Conservation (phyloP, 495 filamentous ascomycete species). For the Pseudotulostoma volvatum region DNA sequence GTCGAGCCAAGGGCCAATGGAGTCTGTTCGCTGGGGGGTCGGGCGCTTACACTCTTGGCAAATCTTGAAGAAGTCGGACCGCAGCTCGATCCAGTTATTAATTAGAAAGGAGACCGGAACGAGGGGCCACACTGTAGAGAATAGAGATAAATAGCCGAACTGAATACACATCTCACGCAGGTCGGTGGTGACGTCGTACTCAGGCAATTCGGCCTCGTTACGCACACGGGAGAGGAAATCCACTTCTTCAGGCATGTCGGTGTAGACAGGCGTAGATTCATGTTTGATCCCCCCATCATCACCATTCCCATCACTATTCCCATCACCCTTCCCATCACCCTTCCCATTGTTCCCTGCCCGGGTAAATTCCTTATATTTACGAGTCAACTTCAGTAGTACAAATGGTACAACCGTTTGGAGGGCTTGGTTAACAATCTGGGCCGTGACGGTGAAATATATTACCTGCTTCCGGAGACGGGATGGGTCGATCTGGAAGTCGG, state of each 20-base stretch:
- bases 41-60: slow-evolving; percentile 78
- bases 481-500: slow-evolving; percentile 68
- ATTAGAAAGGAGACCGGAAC: slow-evolving; percentile 76
- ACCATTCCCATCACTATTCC: slow-evolving; percentile 11
- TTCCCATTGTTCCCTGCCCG: neutral
- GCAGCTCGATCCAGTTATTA: slow-evolving; percentile 94
- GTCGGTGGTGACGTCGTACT: slow-evolving; percentile 79
- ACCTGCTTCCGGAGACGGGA: slow-evolving; percentile 76
- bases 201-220: slow-evolving; percentile 66
- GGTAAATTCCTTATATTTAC: slow-evolving; percentile 49
- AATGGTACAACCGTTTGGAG: slow-evolving; percentile 80
- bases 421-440: slow-evolving; percentile 75
- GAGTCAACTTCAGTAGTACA: slow-evolving; percentile 55
- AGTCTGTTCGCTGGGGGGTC: slow-evolving; percentile 72
- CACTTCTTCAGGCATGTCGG: slow-evolving; percentile 53
- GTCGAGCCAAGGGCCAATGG: slow-evolving; percentile 89
- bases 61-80: slow-evolving; percentile 89
- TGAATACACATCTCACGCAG: slow-evolving; percentile 93
- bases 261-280: slow-evolving; percentile 10
- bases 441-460: slow-evolving; percentile 93
- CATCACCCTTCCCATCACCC: slow-evolving; percentile 16
- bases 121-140: slow-evolving; percentile 85
- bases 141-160: slow-evolving; percentile 85
- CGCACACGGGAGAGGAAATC: slow-evolving; percentile 67
- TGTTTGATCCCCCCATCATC: slow-evolving; percentile 12